A percentile compares a stretch with the other conserved stretches of the same genome.
These are phyloP conservation scores for Spergularia bocconei DNA, from an alignment of 148 eudicot species.

Conservation along the genomic window DNA sequence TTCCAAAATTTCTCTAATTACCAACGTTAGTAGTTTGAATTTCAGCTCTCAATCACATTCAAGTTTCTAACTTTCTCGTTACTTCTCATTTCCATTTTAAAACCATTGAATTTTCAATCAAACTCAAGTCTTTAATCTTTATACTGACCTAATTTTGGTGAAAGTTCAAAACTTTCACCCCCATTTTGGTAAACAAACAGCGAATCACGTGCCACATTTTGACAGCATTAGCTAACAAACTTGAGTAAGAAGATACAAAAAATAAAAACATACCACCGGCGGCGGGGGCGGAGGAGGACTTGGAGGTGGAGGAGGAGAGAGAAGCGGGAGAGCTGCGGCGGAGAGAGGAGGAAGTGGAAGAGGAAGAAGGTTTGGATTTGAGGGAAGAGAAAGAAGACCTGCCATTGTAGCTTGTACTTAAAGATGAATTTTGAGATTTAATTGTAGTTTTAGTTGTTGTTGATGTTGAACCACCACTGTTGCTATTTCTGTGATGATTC, in stretches of 20 bases:
- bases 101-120: not conserved
- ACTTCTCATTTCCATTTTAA: not conserved
- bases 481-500: conserved; percentile 9
- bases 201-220: no score
- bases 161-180: no score
- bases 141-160: not conserved
- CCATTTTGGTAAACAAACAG: no score
- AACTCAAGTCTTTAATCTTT: not conserved
- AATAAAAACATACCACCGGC: conserved; percentile 32
- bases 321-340: conserved; percentile 62
- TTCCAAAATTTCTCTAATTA: not conserved
- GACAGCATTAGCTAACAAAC: not conserved
- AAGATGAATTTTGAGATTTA: conserved; percentile 28
- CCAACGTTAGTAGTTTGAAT: no score
- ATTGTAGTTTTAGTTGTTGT: conserved; percentile 27
- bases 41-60: not conserved
- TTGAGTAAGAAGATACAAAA: no score
- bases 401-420: conserved; percentile 31
- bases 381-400: conserved; percentile 44
- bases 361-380: conserved; percentile 48
- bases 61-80: not conserved
- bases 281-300: conserved; percentile 29
- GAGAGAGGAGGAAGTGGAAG: conserved; percentile 33
- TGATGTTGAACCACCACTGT: conserved; percentile 32
- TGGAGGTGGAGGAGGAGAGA: conserved; percentile 34